These are phyloP conservation scores for Corymbia citriodora DNA, from an alignment of 441 rosid species.

Conservation along the genomic window DNA sequence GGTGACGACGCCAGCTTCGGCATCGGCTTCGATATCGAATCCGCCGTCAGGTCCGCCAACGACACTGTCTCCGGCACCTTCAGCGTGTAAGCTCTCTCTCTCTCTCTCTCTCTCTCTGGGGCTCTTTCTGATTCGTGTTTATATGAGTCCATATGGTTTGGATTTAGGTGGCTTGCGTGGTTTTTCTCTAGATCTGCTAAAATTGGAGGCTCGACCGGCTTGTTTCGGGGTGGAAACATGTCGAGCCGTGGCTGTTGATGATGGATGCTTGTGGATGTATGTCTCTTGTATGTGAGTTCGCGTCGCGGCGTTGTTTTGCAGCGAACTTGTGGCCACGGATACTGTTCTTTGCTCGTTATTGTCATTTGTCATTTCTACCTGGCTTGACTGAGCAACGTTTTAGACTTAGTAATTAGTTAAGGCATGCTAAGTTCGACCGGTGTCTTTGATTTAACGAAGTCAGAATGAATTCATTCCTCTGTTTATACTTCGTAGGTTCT, in stretches of 20 bases:
- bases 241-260: background rate
- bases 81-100: conserved; percentile 54
- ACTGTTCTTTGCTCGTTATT: background rate
- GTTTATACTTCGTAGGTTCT: background rate
- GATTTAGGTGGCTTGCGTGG: background rate
- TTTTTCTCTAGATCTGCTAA: background rate
- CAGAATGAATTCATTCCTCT: background rate
- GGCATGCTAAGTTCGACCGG: background rate
- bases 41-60: conserved; percentile 80
- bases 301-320: background rate
- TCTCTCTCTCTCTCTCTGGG: background rate
- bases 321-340: background rate
- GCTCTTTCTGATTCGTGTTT: background rate
- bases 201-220: background rate
- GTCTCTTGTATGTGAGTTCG: background rate
- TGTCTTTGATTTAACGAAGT: background rate
- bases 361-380: background rate
- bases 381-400: background rate
- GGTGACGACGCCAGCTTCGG: conserved; percentile 29
- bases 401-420: background rate
- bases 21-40: conserved; percentile 73
- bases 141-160: background rate
- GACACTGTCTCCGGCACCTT: conserved; percentile 83
- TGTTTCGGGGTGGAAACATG: background rate
- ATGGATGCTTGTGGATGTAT: background rate